These are phyloP conservation scores for Pseudogymnoascus verrucosus DNA, from an alignment of 2,329 filamentous ascomycete genomes.

Conservation along the genomic window DNA sequence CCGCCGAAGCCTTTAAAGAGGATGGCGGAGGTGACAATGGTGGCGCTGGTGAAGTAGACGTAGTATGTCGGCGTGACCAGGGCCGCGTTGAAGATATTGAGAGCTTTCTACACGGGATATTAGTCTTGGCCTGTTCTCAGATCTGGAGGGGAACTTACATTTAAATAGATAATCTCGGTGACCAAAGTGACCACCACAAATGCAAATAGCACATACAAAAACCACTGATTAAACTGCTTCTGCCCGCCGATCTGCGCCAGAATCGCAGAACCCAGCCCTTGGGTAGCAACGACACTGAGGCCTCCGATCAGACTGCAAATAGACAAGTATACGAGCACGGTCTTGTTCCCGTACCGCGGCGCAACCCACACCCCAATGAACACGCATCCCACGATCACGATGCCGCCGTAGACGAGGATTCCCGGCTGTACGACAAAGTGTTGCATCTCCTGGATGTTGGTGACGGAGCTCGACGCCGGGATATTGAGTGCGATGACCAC, in stretches of 20 bases:
- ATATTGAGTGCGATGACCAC: slow-evolving; percentile 94
- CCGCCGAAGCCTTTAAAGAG: slow-evolving; percentile 93
- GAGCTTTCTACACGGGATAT: slow-evolving; percentile 68
- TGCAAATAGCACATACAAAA: slow-evolving; percentile 81
- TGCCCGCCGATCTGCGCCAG: slow-evolving; percentile 75
- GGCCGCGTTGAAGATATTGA: slow-evolving; percentile 94
- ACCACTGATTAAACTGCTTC: slow-evolving; percentile 95
- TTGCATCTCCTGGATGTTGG: slow-evolving; percentile 88
- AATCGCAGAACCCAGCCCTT: slow-evolving; percentile 86
- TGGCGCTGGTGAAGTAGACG: slow-evolving; percentile 93
- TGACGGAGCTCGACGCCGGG: slow-evolving; percentile 74
- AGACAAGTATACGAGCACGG: slow-evolving; percentile 94
- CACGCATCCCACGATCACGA: slow-evolving; percentile 66
- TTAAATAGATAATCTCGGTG: slow-evolving; percentile 91
- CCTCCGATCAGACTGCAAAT: slow-evolving; percentile 95
- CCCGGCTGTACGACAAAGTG: slow-evolving; percentile 76
- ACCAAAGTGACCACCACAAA: slow-evolving; percentile 85
- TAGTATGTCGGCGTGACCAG: slow-evolving; percentile 98
- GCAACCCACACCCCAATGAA: slow-evolving; percentile 73
- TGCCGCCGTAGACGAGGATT: slow-evolving; percentile 76
- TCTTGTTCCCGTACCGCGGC: slow-evolving; percentile 87
- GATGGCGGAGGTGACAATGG: slow-evolving; percentile 87
- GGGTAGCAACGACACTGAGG: slow-evolving; percentile 87
- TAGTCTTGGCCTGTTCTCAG: neutral
- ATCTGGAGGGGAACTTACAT: slow-evolving; percentile 55